Evolutionary conservation across 371 early-diverging fungal species (phyloP).

Genomic region (Actinomucor elegans): DNA sequence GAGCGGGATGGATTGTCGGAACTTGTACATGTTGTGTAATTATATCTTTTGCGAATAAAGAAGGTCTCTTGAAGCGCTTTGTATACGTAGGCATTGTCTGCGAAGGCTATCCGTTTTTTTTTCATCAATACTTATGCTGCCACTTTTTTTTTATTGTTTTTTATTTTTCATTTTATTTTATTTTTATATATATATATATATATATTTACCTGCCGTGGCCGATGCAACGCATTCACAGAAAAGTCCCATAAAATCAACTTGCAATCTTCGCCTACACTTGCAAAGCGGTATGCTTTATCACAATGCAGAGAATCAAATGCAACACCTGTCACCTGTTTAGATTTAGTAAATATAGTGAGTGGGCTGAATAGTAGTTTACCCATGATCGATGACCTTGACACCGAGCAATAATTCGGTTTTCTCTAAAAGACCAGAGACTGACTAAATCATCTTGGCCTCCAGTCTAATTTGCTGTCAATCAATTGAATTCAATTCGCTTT

Average conservation of each 20-base stretch:
- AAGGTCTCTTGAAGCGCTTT: conserved; percentile 1
- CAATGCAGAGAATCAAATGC: conserved; percentile 90
- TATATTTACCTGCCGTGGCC: conserved; percentile 58
- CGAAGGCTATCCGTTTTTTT: too few species aligned
- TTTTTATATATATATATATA: too few species aligned
- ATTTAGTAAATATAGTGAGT: neutral
- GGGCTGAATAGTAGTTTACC: conserved; percentile 51
- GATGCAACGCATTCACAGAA: conserved; percentile 70
- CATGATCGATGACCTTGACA: conserved; percentile 94
- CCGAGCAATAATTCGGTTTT: conserved; percentile 72
- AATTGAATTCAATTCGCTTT: neutral
- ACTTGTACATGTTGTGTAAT: conserved; percentile 21
- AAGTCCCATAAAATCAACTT: conserved; percentile 89
- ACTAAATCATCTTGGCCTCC: conserved; percentile 95
- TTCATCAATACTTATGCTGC: too few species aligned
- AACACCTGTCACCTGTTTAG: conserved; percentile 63
- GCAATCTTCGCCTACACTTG: conserved; percentile 73
- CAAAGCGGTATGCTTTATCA: conserved; percentile 78
- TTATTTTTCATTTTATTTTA: too few species aligned
- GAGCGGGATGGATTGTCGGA: conserved; percentile 58
- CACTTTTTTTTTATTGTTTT: too few species aligned
- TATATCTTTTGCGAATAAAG: neutral
- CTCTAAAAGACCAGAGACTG: conserved; percentile 82
- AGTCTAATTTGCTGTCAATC: conserved; percentile 25
- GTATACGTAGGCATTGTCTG: neutral